Base-by-base conservation (phyloP, 148 eudicot genomes). In the Oxyria digyna region DNA sequence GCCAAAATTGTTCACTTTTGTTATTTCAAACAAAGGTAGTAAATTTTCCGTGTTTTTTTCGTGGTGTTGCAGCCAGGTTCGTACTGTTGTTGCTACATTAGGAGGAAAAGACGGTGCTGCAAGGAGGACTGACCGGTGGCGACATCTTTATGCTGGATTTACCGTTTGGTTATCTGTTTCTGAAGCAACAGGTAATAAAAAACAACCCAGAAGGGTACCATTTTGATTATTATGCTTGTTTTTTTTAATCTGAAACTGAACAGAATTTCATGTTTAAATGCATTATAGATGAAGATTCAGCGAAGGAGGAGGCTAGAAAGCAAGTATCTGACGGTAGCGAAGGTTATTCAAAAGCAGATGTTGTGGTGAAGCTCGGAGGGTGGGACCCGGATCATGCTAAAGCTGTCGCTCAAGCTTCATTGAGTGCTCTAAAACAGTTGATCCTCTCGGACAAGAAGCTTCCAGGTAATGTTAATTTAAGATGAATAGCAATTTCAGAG, bases 51-150 rank as follows among this genome's bases (percentile, higher is more conserved):
- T 4, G 42, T 15, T 27, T 62, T 67, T 38, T 67, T 38, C 14
- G 17, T 67, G 69, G 38, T 68, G 68, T 73, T 68, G 49, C 85
- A 93, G 98, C 67, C 91, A 94, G 63, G 83, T 87, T 31, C 91
- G 96, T 69, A 75, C 85, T 63, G 98, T 87, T 42, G 78, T 94
- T 75, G 87, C 96, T 54, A 90, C 98, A 77, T 73, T 94, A 80
- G 98, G 96, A 67, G 95, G 90, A 59, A 72, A 80, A 69, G 80
- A 82, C 73, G 98, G 98, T 68, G 87, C 91, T 71, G 96, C 97
- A 69, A 76, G 81, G 35, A 81, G 74, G 48, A 71, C 80, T 31
- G 81, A 85, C 77, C 72, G 83, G 76, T 93, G 97, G 97, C 85
- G 78, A 70, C 90, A 93, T 82, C 90, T 93, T 68, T 86, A 85